Percentiles rank a stretch among this genome's conserved stretches.
Evolutionary conservation across 495 filamentous ascomycete genomes (phyloP).

Genomic region (Penicillium macrosclerotiorum): DNA sequence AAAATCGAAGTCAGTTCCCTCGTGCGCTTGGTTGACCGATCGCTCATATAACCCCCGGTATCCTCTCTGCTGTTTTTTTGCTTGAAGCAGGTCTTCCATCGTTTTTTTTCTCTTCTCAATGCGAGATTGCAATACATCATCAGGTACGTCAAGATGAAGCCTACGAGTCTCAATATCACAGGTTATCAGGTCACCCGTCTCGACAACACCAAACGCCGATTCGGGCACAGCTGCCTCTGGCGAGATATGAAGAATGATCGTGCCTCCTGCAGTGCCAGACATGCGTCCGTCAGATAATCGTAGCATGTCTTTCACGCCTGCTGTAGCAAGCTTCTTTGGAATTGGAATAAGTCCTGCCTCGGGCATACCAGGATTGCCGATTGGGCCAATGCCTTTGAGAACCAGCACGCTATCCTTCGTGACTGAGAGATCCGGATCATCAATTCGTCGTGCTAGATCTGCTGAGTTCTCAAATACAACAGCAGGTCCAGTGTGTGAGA

Average conservation of each 20-base stretch:
- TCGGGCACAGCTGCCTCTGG: constrained; percentile 58
- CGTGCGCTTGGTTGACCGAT: constrained; percentile 61
- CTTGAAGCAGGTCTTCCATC: constrained; percentile 27
- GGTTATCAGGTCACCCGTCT: constrained; percentile 56
- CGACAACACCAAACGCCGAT: constrained; percentile 58
- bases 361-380: constrained; percentile 68
- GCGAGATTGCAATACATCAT: constrained; percentile 44
- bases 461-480: constrained; percentile 58
- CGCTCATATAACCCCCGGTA: constrained; percentile 65
- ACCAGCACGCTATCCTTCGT: constrained; percentile 54
- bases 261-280: constrained; percentile 67
- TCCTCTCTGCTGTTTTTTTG: constrained; percentile 46
- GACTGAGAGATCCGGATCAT: constrained; percentile 53
- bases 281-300: constrained; percentile 65
- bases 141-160: constrained; percentile 47
- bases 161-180: constrained; percentile 49
- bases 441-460: constrained; percentile 58
- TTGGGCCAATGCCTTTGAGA: constrained; percentile 59
- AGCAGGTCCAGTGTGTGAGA: constrained; percentile 52
- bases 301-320: constrained; percentile 65
- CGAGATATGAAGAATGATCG: constrained; percentile 63
- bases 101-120: constrained; percentile 31
- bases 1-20: constrained; percentile 66
- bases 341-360: constrained; percentile 68
- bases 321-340: constrained; percentile 56